These are phyloP conservation scores for Termitomyces sp. DNA, from an alignment of 768 basidiomycete genomes.

Conservation along the genomic window DNA sequence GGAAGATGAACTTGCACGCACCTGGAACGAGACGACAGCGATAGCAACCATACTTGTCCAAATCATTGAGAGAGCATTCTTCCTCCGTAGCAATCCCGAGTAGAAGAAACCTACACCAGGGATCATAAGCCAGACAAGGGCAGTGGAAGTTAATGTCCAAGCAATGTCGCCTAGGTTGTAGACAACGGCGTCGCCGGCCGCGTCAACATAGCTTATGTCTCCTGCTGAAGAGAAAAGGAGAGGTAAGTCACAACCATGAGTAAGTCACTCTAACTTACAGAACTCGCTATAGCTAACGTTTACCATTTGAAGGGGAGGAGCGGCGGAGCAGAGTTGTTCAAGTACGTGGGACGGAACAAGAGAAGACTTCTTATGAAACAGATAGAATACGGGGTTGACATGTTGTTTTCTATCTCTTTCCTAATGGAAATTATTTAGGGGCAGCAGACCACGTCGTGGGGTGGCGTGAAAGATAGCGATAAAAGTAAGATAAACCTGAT, in stretches of 20 bases:
- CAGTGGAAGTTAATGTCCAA: slow-evolving; percentile 64
- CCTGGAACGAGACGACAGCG: slow-evolving; percentile 82
- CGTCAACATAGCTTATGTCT: slow-evolving; percentile 25
- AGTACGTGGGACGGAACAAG: background rate
- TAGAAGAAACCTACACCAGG: slow-evolving; percentile 87
- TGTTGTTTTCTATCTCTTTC: slow-evolving; percentile 3
- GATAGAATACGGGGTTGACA: background rate
- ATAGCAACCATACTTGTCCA: slow-evolving; percentile 72
- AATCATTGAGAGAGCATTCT: slow-evolving; percentile 91
- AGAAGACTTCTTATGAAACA: background rate
- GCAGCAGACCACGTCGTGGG: background rate
- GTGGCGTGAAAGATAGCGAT: slow-evolving; percentile 7
- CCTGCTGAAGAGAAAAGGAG: slow-evolving; percentile 23
- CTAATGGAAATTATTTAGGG: slow-evolving; percentile 3
- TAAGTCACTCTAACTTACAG: slow-evolving; percentile 15
- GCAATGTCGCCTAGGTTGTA: slow-evolving; percentile 48
- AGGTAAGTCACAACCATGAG: background rate
- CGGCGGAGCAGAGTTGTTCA: background rate
- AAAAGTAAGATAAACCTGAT: slow-evolving; percentile 5
- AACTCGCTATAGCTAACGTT: slow-evolving; percentile 22
- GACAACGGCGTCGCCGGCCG: slow-evolving; percentile 23
- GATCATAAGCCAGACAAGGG: slow-evolving; percentile 83
- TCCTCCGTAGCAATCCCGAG: slow-evolving; percentile 84
- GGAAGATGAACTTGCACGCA: slow-evolving; percentile 25
- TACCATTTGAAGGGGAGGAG: slow-evolving; percentile 19